These are phyloP conservation scores for Penicillium sp. DNA, from an alignment of 2,329 filamentous ascomycete genomes.

Conservation along the genomic window DNA sequence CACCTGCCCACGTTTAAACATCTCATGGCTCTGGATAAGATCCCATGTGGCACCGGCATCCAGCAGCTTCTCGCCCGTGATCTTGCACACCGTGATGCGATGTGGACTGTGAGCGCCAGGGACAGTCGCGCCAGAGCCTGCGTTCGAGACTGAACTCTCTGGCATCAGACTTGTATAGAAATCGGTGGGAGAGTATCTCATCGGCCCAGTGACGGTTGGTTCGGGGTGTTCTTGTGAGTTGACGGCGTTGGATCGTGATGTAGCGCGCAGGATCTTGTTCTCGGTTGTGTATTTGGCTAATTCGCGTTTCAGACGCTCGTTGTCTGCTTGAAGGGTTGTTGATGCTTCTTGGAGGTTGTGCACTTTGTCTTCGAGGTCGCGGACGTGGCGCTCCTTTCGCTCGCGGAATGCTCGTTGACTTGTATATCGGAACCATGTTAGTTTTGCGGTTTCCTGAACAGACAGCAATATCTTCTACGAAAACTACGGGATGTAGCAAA, in stretches of 20 bases:
- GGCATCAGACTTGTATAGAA: conserved; percentile 63
- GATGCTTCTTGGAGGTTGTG: conserved; percentile 70
- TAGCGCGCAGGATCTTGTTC: conserved; percentile 87
- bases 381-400: conserved; percentile 89
- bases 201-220: conserved; percentile 59
- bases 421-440: conserved; percentile 2
- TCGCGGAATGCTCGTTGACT: conserved; percentile 96
- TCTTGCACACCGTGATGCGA: conserved; percentile 62
- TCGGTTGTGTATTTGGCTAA: conserved; percentile 81
- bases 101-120: conserved; percentile 32
- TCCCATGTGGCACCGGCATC: conserved; percentile 84
- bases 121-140: conserved; percentile 9
- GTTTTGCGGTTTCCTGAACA: neutral
- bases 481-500: neutral
- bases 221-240: conserved; percentile 30
- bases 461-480: neutral
- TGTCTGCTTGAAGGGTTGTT: conserved; percentile 69
- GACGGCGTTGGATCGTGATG: conserved; percentile 51
- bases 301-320: conserved; percentile 78
- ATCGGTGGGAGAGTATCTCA: conserved; percentile 67
- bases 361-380: conserved; percentile 85
- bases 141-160: conserved; percentile 15
- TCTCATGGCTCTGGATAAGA: conserved; percentile 72
- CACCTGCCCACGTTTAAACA: conserved; percentile 71
- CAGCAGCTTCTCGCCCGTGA: conserved; percentile 63